phyloP scores from a whole-genome alignment of 805 yeast species.

The Sugiyamaella boreocaroliniensis region DNA sequence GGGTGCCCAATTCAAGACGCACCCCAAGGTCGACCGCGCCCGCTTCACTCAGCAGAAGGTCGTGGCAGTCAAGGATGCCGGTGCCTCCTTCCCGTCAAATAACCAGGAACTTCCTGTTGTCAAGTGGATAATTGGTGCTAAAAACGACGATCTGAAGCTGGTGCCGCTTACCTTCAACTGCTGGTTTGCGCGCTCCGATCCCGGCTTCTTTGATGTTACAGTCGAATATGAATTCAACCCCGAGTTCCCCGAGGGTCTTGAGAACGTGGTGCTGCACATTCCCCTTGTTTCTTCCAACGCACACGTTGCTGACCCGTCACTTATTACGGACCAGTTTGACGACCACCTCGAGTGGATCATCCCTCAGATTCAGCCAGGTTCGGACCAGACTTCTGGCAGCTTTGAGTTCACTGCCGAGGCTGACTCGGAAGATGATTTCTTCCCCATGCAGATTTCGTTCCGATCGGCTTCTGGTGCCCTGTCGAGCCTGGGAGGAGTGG shows the following conservation, averaged over 20 bases:
- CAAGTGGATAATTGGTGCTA: conserved; percentile 79
- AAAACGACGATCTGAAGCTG: conserved; percentile 47
- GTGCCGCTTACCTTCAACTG: conserved; percentile 72
- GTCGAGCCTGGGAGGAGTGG: conserved; percentile 59
- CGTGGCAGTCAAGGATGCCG: conserved; percentile 69
- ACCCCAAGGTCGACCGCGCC: conserved; percentile 87
- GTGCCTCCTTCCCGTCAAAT: conserved; percentile 82
- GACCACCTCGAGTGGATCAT: conserved; percentile 67
- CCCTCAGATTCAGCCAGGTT: conserved; percentile 44
- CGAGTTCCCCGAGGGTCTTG: conserved; percentile 41
- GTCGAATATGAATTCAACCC: conserved; percentile 76
- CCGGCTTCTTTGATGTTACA: conserved; percentile 63
- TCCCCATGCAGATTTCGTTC: conserved; percentile 79
- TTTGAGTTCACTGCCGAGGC: conserved; percentile 75
- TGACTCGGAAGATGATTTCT: conserved; percentile 71
- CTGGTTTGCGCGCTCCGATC: conserved; percentile 68
- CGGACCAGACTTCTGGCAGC: conserved; percentile 51
- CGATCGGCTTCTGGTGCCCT: conserved; percentile 32
- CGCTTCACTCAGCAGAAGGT: conserved; percentile 51
- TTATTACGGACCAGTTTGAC: conserved; percentile 47
- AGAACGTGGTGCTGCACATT: conserved; percentile 49
- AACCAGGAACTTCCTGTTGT: conserved; percentile 86
- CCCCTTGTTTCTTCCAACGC: conserved; percentile 63
- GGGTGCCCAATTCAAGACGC: conserved; percentile 72
- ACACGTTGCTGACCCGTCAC: conserved; percentile 33